Evolutionary conservation across 108 stramenopile genomes (phyloP).

Genomic region (Cyclotella sp.): DNA sequence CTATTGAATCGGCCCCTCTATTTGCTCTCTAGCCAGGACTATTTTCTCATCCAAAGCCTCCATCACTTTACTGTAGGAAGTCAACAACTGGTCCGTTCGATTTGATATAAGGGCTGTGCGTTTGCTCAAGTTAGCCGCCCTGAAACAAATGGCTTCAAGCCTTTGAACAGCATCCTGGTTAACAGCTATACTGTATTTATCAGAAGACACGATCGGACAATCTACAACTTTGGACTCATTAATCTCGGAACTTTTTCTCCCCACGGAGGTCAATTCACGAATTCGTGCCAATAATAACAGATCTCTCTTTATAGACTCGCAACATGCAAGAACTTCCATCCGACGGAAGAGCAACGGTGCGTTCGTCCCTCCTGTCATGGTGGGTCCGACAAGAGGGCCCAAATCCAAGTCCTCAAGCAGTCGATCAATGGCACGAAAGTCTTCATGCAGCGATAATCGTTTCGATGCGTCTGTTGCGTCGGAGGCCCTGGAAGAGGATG

Average conservation of each 20-base stretch:
- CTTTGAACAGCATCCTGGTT: slow-evolving; percentile 52
- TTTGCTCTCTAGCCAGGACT: slow-evolving; percentile 71
- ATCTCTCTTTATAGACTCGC: slow-evolving; percentile 55
- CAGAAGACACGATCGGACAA: slow-evolving; percentile 68
- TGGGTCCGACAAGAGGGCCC: slow-evolving; percentile 38
- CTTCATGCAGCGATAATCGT: slow-evolving; percentile 45
- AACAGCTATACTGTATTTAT: slow-evolving; percentile 44
- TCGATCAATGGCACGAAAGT: slow-evolving; percentile 39
- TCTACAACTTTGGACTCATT: slow-evolving; percentile 53
- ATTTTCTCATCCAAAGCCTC: slow-evolving; percentile 71
- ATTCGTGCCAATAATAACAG: slow-evolving; percentile 62
- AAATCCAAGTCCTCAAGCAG: slow-evolving; percentile 42
- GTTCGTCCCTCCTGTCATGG: slow-evolving; percentile 1
- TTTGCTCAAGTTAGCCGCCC: slow-evolving; percentile 43
- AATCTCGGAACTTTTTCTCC: slow-evolving; percentile 21
- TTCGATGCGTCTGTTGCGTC: slow-evolving; percentile 17
- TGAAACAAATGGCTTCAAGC: slow-evolving; percentile 56
- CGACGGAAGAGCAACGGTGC: slow-evolving; percentile 67
- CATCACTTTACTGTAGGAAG: slow-evolving; percentile 59
- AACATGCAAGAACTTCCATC: slow-evolving; percentile 69
- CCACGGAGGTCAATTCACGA: slow-evolving; percentile 56
- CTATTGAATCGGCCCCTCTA: slow-evolving; percentile 18
- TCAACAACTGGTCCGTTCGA: slow-evolving; percentile 53
- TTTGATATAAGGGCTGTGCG: slow-evolving; percentile 23
- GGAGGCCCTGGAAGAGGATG: slow-evolving; percentile 21